These are phyloP conservation scores for Globisporangium rhizosaccharum DNA, from an alignment of 352 stramenopile species.

Conservation along the genomic window DNA sequence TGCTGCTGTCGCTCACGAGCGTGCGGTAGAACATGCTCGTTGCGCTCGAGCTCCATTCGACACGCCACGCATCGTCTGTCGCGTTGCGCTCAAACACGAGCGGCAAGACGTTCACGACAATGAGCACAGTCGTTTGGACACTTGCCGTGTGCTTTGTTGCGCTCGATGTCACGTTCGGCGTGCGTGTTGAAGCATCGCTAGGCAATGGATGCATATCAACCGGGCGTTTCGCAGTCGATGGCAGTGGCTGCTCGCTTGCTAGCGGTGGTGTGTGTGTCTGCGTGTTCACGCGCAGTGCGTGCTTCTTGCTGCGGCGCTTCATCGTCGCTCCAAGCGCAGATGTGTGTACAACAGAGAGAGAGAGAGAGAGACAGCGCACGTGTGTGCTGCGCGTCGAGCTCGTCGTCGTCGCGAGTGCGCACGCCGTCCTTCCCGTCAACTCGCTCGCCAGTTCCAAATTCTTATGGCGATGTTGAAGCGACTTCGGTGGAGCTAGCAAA, in stretches of 20 bases:
- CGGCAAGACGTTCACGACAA: slow-evolving; percentile 77
- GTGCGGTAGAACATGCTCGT: slow-evolving; percentile 77
- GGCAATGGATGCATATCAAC: too few relatives aligned
- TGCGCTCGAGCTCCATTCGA: slow-evolving; percentile 69
- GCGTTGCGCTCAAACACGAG: slow-evolving; percentile 61
- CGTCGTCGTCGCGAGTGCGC: too few relatives aligned
- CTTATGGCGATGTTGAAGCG: too few relatives aligned
- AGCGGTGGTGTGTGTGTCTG: neutral
- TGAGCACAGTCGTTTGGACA: slow-evolving; percentile 45
- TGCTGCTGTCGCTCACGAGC: slow-evolving; percentile 41
- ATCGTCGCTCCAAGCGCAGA: neutral
- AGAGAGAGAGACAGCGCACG: too few relatives aligned
- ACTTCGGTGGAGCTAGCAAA: too few relatives aligned
- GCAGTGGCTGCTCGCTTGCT: neutral
- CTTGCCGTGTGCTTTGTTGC: neutral
- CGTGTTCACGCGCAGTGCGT: slow-evolving; percentile 5
- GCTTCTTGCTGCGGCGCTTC: slow-evolving; percentile 3
- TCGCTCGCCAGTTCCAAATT: too few relatives aligned
- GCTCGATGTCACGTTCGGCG: too few relatives aligned
- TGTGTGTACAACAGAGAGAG: too few relatives aligned
- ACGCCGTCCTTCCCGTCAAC: too few relatives aligned
- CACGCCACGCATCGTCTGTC: slow-evolving; percentile 35
- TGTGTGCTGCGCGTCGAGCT: too few relatives aligned
- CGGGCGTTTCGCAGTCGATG: neutral
- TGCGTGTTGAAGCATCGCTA: neutral